phyloP scores from a whole-genome alignment of 176 grass and related monocot genomes.

The Oryza coarctata region DNA sequence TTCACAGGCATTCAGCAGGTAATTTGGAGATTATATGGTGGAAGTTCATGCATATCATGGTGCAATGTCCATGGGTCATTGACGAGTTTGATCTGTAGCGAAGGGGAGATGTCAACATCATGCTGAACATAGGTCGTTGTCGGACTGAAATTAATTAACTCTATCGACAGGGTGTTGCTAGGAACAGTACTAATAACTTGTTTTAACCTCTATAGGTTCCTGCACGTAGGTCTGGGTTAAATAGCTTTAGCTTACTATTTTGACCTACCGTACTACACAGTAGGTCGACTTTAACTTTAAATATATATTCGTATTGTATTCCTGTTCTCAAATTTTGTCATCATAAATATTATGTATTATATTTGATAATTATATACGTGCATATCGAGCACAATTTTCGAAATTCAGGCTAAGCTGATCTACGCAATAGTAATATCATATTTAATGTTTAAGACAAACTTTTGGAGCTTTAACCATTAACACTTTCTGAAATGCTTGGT shows the following conservation, averaged over 20 bases:
- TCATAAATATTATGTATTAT: neutral
- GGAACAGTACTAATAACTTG: neutral
- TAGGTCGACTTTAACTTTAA: too few species aligned
- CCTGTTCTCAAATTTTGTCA: neutral
- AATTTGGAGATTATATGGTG: neutral
- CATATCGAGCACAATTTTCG: neutral
- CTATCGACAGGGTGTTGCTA: constrained; percentile 1
- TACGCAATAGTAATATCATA: neutral
- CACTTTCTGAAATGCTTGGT: too few species aligned
- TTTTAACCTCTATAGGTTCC: neutral
- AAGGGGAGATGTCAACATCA: neutral
- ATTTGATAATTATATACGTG: too few species aligned
- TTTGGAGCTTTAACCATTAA: too few species aligned
- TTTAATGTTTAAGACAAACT: too few species aligned
- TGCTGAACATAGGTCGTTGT: neutral
- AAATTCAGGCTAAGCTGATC: neutral
- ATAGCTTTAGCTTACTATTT: too few species aligned
- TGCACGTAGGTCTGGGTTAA: neutral
- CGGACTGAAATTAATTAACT: constrained; percentile 3
- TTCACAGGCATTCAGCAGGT: constrained; percentile 17
- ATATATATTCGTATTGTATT: too few species aligned
- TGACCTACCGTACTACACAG: too few species aligned
- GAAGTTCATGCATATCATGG: neutral
- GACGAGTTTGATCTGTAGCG: neutral
- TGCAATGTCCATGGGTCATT: neutral